phyloP scores from a whole-genome alignment of 805 yeast species.

The Starmerella asiatica region DNA sequence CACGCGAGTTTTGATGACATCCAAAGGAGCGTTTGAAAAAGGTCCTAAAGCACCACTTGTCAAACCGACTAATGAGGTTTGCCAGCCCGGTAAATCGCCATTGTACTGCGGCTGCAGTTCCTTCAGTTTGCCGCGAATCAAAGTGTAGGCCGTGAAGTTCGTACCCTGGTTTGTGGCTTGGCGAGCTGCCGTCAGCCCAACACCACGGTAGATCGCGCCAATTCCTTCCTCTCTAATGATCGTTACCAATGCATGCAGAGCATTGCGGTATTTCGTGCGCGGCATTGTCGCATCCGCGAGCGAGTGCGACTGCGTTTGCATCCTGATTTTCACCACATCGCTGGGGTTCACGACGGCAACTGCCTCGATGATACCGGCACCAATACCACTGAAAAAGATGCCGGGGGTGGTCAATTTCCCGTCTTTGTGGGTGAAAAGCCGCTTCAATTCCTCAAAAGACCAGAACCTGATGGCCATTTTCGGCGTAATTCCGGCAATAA shows the following conservation, averaged over 20 bases:
- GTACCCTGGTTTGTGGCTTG: conserved; percentile 99
- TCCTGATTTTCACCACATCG: conserved; percentile 92
- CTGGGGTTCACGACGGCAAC: conserved; percentile 89
- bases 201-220: conserved; percentile 83
- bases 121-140: conserved; percentile 58
- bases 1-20: conserved; percentile 91
- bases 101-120: conserved; percentile 39
- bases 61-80: conserved; percentile 82
- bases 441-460: conserved; percentile 79
- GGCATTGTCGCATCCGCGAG: conserved; percentile 67
- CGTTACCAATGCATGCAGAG: conserved; percentile 76
- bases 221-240: conserved; percentile 86
- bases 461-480: conserved; percentile 96
- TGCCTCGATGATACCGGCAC: conserved; percentile 96
- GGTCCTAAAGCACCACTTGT: conserved; percentile 96
- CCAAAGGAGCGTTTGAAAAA: conserved; percentile 91
- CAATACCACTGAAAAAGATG: conserved; percentile 84
- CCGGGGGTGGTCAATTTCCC: conserved; percentile 61
- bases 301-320: conserved; percentile 90
- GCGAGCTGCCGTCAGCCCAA: conserved; percentile 87
- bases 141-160: conserved; percentile 83
- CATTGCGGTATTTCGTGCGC: conserved; percentile 77
- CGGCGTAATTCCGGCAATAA: conserved; percentile 92
- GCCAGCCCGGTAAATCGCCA: conserved; percentile 71
- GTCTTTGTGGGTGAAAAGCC: conserved; percentile 43